Base-by-base conservation (phyloP, 2,329 filamentous ascomycete genomes). In the Rosellinia necatrix region DNA sequence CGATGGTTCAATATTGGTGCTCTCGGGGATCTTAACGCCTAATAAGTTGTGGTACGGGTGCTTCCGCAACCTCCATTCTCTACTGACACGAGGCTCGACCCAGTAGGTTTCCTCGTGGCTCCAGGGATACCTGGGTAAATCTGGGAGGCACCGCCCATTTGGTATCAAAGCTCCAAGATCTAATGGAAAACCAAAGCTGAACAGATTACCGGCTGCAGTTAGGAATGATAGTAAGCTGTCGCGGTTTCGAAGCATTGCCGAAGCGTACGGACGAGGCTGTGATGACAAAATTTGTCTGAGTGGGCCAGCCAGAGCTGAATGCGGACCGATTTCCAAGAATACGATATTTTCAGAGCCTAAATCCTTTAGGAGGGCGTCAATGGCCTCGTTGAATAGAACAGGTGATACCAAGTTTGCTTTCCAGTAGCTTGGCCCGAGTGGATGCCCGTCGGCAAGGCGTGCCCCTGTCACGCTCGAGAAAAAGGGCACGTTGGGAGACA, bases 311-410 rank as follows among this genome's bases (percentile, higher is more conserved):
- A 68, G 38, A 4, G 64, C 60, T 2, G 61, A 57, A 29, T 67
- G 64, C n/a, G 66, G 61, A 1, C 65, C 66, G 25, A 68, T 58
- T 27, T 68, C 65, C 3, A 68, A 25, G 35, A 68, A 56, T 12
- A 54, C 13, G n/a, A 40, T 29, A 17, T 38, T 30, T 5, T 25
- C 22, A 13, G 25, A 13, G 15, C 8, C 7, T 4, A 15, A 12
- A n/a, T 12, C 19, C 62, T 46, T 29, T 56, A 53, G 3, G 56
- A 49, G 17, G 27, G 27, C 12, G 29, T 15, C 19, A 19, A 74
- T 65, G 3, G 70, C 73, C 64, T 75, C 73, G 7, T 64, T 50
- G 56, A 72, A 72, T 6, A 62, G 56, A 2, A 72, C 70, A 1
- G 69, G 68, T 3, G 53, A 63, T 24, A 61, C 59, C 19, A 72